Percentiles rank a stretch among this genome's conserved stretches.
These are phyloP conservation scores for Phaffia australis DNA, from an alignment of 768 basidiomycete genomes.

Conservation along the genomic window DNA sequence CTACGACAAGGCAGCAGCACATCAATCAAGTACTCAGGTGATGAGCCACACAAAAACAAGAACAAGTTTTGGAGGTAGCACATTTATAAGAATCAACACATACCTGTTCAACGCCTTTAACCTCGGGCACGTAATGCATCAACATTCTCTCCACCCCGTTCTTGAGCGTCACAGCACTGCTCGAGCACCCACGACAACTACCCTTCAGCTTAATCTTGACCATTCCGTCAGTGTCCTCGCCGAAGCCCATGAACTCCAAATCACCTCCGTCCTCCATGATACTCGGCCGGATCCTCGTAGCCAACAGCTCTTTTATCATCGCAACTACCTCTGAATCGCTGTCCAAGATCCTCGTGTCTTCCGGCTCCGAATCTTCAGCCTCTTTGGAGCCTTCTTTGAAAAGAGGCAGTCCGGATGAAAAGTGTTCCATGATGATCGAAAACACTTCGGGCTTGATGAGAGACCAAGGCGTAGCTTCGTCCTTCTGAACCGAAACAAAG, in stretches of 20 bases:
- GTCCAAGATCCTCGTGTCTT: constrained; percentile 84
- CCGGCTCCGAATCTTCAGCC: constrained; percentile 43
- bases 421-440: constrained; percentile 90
- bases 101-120: constrained; percentile 39
- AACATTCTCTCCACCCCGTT: constrained; percentile 96
- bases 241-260: constrained; percentile 87
- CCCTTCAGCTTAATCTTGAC: constrained; percentile 90
- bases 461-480: constrained; percentile 64
- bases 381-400: constrained; percentile 48
- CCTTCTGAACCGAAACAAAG: constrained; percentile 90
- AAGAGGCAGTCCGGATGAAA: constrained; percentile 76
- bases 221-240: constrained; percentile 48
- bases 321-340: constrained; percentile 93
- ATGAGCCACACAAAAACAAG: background rate
- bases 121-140: constrained; percentile 87
- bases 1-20: constrained; percentile 40
- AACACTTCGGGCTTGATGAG: constrained; percentile 95
- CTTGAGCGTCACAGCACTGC: constrained; percentile 89
- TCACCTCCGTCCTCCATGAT: constrained; percentile 99
- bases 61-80: too few species aligned
- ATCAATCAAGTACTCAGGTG: constrained; percentile 15
- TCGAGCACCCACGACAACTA: constrained; percentile 89
- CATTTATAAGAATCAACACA: too few species aligned
- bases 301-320: constrained; percentile 96
- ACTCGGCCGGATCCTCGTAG: constrained; percentile 86